phyloP scores from a whole-genome alignment of 2,329 filamentous ascomycete genomes.

The Hypoxylon sp. region DNA sequence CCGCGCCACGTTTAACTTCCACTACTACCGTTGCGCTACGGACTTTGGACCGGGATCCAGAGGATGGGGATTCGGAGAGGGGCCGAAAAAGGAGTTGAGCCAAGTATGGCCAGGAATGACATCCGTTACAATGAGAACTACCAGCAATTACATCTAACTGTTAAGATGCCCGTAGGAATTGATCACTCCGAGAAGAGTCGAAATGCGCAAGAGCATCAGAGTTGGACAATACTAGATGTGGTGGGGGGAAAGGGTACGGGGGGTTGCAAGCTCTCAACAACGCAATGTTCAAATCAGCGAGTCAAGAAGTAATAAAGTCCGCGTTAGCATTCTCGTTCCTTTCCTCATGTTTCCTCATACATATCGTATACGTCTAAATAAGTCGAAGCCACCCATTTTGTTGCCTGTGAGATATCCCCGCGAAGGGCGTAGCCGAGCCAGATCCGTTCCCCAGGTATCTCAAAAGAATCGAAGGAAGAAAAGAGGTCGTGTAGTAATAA shows the following conservation, averaged over 20 bases:
- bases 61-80: constrained; percentile 2
- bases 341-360: constrained; percentile 41
- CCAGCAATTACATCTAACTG: neutral
- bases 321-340: constrained; percentile 38
- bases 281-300: neutral
- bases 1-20: constrained; percentile 12
- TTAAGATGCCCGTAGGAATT: neutral
- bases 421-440: constrained; percentile 30
- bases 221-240: no score
- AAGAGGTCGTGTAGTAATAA: constrained; percentile 23
- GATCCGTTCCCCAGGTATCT: constrained; percentile 42
- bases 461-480: constrained; percentile 32
- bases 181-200: neutral
- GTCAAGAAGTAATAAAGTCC: constrained; percentile 18
- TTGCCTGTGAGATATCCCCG: constrained; percentile 42
- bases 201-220: no score
- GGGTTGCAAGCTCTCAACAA: constrained; percentile 2
- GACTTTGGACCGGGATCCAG: constrained; percentile 8
- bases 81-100: constrained; percentile 8
- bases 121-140: neutral
- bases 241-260: neutral
- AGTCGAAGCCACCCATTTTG: constrained; percentile 39
- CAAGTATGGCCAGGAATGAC: neutral
- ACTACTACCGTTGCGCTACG: constrained; percentile 17
- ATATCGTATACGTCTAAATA: constrained; percentile 40